These are phyloP conservation scores for Leishmania tarentolae DNA, from an alignment of 208 protist species.

Conservation along the genomic window DNA sequence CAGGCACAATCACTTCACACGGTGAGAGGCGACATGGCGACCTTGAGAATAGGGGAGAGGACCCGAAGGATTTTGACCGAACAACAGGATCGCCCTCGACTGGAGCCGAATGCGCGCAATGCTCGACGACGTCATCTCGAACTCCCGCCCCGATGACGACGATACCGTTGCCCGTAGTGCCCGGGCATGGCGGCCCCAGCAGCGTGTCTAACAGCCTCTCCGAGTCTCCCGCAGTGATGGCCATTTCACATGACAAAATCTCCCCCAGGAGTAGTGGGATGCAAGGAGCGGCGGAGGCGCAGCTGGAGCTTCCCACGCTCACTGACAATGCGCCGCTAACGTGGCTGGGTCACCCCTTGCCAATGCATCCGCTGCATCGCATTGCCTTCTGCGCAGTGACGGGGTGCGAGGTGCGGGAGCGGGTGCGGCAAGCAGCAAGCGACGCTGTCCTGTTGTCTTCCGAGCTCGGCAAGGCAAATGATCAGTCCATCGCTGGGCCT, in stretches of 20 bases:
- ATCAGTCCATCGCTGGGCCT: background rate
- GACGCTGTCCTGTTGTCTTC: background rate
- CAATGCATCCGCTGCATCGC: slow-evolving; percentile 25
- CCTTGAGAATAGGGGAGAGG: background rate
- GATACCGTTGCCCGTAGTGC: slow-evolving; percentile 13
- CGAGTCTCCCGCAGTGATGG: background rate
- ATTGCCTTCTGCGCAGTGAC: slow-evolving; percentile 25
- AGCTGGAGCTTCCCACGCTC: slow-evolving; percentile 27
- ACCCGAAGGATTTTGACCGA: background rate
- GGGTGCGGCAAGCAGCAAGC: slow-evolving; percentile 7
- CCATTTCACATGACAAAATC: background rate
- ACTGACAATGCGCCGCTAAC: slow-evolving; percentile 18
- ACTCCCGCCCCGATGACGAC: background rate
- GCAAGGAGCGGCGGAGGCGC: slow-evolving; percentile 8
- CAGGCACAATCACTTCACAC: background rate
- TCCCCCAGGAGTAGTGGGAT: background rate
- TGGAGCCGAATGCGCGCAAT: background rate
- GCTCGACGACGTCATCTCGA: background rate
- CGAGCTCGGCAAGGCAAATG: background rate
- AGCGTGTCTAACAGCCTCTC: background rate
- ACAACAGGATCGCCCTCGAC: background rate
- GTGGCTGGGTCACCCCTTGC: slow-evolving; percentile 6
- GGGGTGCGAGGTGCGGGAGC: slow-evolving; percentile 21
- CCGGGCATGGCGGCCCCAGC: slow-evolving; percentile 8
- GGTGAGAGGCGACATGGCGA: background rate